Percentiles rank a stretch among this genome's conserved stretches.
Evolutionary conservation across 1,284 basidiomycete species (phyloP).

Genomic region (Rhodotorula sp.): DNA sequence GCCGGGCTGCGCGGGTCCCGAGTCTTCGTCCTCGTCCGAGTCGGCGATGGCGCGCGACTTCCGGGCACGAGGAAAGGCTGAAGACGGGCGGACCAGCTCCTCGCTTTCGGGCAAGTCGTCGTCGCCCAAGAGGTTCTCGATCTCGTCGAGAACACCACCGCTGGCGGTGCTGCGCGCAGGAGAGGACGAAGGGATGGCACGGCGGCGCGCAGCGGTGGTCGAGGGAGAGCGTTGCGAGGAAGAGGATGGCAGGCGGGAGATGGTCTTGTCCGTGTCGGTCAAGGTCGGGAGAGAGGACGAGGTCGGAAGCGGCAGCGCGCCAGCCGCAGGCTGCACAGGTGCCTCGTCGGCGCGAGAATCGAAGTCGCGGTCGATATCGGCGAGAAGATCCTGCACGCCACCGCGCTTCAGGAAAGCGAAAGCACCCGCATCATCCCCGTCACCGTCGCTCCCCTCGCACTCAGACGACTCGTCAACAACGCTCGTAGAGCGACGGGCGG

Average conservation of each 20-base stretch:
- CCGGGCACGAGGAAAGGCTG: not conserved
- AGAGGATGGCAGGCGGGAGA: not conserved
- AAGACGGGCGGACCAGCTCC: conserved; percentile 1
- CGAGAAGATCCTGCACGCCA: conserved; percentile 3
- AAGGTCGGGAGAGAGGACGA: conserved; percentile 16
- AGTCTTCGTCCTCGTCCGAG: conserved; percentile 24
- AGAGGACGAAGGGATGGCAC: not conserved
- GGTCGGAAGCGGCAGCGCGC: not conserved
- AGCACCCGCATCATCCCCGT: not conserved
- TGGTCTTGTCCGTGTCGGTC: conserved; percentile 6
- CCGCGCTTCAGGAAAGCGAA: conserved; percentile 4
- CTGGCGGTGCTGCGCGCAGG: not conserved
- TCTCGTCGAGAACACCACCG: not conserved
- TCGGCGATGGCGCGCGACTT: conserved; percentile 14
- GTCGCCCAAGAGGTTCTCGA: not conserved
- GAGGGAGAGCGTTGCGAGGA: not conserved
- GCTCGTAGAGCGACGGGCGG: no score
- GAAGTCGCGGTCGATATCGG: conserved; percentile 16
- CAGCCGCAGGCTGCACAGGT: not conserved
- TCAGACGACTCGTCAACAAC: not conserved
- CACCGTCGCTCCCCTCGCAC: not conserved
- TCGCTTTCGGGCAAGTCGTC: not conserved
- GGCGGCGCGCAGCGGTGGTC: not conserved
- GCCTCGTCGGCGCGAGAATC: conserved; percentile 13
- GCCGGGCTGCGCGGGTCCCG: not conserved